Conservation (phyloP, 2,329 filamentous ascomycete species). For the Sclerotiophoma versabilis region DNA sequence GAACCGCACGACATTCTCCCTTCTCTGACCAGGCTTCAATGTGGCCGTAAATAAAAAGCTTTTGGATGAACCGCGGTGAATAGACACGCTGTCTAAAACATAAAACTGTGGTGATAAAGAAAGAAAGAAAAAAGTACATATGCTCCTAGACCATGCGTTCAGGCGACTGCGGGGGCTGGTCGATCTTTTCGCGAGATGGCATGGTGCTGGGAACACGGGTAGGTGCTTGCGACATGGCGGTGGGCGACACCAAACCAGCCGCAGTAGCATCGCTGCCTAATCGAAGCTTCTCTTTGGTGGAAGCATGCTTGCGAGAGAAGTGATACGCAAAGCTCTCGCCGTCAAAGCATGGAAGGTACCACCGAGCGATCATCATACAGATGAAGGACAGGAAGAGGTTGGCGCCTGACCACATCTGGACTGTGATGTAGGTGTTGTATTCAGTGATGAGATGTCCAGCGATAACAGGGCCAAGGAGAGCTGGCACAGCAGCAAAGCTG, state of each 20-base stretch:
- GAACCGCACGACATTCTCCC: constrained; percentile 3
- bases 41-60: not conserved
- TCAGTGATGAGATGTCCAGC: constrained; percentile 55
- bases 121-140: not conserved
- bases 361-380: constrained; percentile 50
- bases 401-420: constrained; percentile 57
- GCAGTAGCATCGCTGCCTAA: constrained; percentile 11
- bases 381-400: constrained; percentile 51
- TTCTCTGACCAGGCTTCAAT: not conserved
- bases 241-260: constrained; percentile 1
- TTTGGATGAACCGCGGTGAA: not conserved
- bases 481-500: constrained; percentile 53
- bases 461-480: constrained; percentile 57
- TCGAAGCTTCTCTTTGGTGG: constrained; percentile 15
- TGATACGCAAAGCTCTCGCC: constrained; percentile 29
- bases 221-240: constrained; percentile 8
- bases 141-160: constrained; percentile 22
- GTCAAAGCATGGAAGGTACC: constrained; percentile 41
- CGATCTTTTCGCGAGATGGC: constrained; percentile 19
- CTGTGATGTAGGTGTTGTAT: constrained; percentile 53
- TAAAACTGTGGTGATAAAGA: no score
- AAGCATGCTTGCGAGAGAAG: constrained; percentile 7
- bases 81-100: not conserved
- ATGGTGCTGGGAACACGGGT: constrained; percentile 9
- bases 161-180: constrained; percentile 22